Percentiles rank a stretch among this genome's conserved stretches.
Evolutionary conservation across 495 filamentous ascomycete genomes (phyloP).

Genomic region (Neurospora sp.): DNA sequence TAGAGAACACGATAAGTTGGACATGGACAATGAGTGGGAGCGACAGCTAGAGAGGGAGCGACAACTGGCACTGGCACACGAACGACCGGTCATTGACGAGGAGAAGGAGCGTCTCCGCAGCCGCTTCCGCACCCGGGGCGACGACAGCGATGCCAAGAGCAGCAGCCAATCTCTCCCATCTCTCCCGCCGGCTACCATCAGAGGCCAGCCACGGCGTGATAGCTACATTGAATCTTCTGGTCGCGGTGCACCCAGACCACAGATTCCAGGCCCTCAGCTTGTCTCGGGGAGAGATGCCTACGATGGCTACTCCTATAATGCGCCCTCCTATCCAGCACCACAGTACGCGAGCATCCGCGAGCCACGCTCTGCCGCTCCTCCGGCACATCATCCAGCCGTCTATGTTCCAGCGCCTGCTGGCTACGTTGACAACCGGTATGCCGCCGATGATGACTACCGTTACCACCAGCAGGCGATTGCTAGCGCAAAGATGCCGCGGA

Average conservation of each 20-base stretch:
- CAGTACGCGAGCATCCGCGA: conserved; percentile 2
- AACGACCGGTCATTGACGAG: conserved; percentile 6
- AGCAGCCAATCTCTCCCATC: conserved; percentile 6
- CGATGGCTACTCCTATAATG: conserved; percentile 6
- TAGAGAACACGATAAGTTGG: conserved; percentile 7
- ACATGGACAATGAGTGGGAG: conserved; percentile 15
- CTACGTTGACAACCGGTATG: conserved; percentile 8
- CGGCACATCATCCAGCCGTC: conserved; percentile 17
- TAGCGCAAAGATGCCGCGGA: not conserved
- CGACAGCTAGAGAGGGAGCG: conserved; percentile 7
- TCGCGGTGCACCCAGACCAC: conserved; percentile 17
- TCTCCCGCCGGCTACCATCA: conserved; percentile 5
- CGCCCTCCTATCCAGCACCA: conserved; percentile 5
- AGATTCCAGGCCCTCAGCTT: conserved; percentile 2
- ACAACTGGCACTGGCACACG: conserved; percentile 8
- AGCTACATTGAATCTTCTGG: conserved; percentile 30
- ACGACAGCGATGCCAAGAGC: conserved; percentile 24
- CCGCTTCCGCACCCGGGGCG: conserved; percentile 15
- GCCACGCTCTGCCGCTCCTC: conserved; percentile 3
- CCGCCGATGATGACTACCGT: conserved; percentile 8
- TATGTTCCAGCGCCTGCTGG: conserved; percentile 4
- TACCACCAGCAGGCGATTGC: conserved; percentile 8
- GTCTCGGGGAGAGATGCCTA: conserved; percentile 7
- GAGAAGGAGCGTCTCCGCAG: conserved; percentile 21
- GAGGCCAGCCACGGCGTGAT: conserved; percentile 10